Evolutionary conservation across 2,329 filamentous ascomycete genomes (phyloP).

Genomic region (Cladosporium cucumerinum): DNA sequence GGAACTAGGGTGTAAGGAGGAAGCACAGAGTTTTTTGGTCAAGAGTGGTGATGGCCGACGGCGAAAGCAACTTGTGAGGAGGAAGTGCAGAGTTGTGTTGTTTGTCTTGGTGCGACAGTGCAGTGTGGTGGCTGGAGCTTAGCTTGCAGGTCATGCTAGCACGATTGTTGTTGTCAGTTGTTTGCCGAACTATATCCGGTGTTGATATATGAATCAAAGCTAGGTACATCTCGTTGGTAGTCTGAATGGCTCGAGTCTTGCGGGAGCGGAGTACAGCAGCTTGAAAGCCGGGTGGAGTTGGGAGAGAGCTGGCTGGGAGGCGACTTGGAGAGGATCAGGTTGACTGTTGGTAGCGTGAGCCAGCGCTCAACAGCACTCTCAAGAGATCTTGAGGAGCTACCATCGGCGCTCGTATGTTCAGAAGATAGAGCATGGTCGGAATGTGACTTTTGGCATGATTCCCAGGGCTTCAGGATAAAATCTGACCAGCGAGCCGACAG

Average conservation of each 20-base stretch:
- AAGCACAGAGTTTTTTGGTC: background rate
- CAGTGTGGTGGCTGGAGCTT: background rate
- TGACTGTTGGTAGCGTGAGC: background rate
- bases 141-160: background rate
- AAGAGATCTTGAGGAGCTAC: background rate
- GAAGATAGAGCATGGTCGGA: background rate
- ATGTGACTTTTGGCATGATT: background rate
- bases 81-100: background rate
- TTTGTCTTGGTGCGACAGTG: background rate
- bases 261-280: slow-evolving; percentile 4
- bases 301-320: background rate
- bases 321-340: background rate
- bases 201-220: background rate
- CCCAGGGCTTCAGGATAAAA: background rate
- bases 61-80: background rate
- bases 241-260: background rate
- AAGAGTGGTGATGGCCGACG: background rate
- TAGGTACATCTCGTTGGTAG: background rate
- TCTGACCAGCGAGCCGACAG: background rate
- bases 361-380: background rate
- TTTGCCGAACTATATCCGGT: background rate
- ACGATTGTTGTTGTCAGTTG: background rate
- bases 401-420: background rate
- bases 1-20: background rate
- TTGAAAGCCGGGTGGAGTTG: background rate